Base-by-base conservation (phyloP, 2,329 filamentous ascomycete species). In the Penicillium sp. region DNA sequence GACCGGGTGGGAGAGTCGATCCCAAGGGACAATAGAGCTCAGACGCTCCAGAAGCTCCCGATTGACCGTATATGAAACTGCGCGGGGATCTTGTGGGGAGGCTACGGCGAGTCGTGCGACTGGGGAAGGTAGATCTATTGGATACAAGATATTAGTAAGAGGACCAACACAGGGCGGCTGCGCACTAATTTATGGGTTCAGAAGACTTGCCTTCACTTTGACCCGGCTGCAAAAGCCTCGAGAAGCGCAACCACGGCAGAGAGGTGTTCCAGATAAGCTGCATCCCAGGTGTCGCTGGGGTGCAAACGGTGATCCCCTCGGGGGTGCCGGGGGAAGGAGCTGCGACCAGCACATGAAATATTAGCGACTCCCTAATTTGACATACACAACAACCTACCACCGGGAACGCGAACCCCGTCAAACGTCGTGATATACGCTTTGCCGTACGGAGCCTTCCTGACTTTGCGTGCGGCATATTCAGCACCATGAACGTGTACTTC, bases 161-260 rank as follows among this genome's bases (percentile, higher is more conserved):
- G 44, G 17, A 23, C 17, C 11, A 9, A n/a, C 17, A 19, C 9
- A 19, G 1, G 9, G 29, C 26, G 2, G 26, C 5, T 3, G 26
- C 26, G 26, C 26, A 4, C 26, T 26, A 6, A 26, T 4, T 2
- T 26, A 26, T 26, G 26, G 3, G 26, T 26, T 26, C 26, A 26
- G 26, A 26, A 5, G 45, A 44, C 55, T 29, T 62, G 66, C 65
- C 54, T 44, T 49, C 46, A 13, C 13, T n/a, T 26, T 13, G 15
- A 35, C 26, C 46, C 11, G 51, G 41, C 29, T 49, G 45, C 11
- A 67, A 30, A 8, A 67, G 49, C 8, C 35, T 67, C 19, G 58
- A 53, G 44, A 69, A 69, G 49, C 55, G 62, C 45, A 67, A 31
- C 67, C 64, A 68, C 41, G 67, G 67, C 30, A 69, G 60, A 21